phyloP scores from a whole-genome alignment of 805 yeast species.

The Candida insectalens region DNA sequence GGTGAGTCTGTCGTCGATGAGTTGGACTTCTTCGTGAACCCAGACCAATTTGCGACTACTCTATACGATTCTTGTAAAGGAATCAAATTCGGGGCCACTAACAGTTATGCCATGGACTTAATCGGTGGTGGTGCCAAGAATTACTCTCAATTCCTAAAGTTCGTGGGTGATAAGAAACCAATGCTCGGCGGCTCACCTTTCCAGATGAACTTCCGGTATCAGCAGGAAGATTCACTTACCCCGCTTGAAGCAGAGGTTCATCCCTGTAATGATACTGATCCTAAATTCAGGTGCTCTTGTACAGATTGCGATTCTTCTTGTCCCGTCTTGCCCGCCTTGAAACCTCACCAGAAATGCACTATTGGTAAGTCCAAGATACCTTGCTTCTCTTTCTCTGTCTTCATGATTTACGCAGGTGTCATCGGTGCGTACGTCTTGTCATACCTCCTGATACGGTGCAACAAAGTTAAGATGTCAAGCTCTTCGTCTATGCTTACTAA shows the following conservation, averaged over 20 bases:
- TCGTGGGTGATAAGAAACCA: slow-evolving; percentile 92
- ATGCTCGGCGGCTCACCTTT: slow-evolving; percentile 91
- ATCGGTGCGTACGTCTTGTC: no score
- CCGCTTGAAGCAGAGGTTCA: slow-evolving; percentile 21
- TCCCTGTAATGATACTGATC: slow-evolving; percentile 49
- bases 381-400: slow-evolving; percentile 60
- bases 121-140: slow-evolving; percentile 95
- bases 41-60: slow-evolving; percentile 51
- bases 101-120: slow-evolving; percentile 93
- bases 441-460: no score
- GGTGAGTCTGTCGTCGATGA: slow-evolving; percentile 60
- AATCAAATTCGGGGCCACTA: slow-evolving; percentile 88
- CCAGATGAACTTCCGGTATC: slow-evolving; percentile 70
- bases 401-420: slow-evolving; percentile 34
- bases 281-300: slow-evolving; percentile 70
- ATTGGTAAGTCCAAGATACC: slow-evolving; percentile 47
- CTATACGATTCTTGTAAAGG: slow-evolving; percentile 81
- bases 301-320: slow-evolving; percentile 81
- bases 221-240: slow-evolving; percentile 17
- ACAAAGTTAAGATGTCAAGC: neutral
- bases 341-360: slow-evolving; percentile 32
- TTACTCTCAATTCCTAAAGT: slow-evolving; percentile 66
- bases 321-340: slow-evolving; percentile 50
- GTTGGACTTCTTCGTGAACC: slow-evolving; percentile 52
- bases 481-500: slow-evolving; percentile 2